Percentiles rank a stretch among this genome's conserved stretches.
Evolutionary conservation across 306 rosid species (phyloP).

Genomic region (Quercus aquifolioides): DNA sequence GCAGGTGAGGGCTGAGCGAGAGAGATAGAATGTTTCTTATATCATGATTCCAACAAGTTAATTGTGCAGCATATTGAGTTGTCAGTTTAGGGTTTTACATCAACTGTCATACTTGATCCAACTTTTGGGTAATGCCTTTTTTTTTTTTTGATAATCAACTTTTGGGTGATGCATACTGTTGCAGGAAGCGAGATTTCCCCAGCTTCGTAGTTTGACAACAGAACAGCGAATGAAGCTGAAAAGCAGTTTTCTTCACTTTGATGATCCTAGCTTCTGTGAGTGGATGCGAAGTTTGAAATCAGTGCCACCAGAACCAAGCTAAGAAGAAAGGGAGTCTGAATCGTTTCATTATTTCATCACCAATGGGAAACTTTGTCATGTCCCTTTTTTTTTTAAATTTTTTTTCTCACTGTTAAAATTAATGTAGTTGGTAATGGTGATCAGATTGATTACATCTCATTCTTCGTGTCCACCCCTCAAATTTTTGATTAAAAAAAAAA

Average conservation of each 20-base stretch:
- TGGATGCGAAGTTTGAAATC: conserved; percentile 84
- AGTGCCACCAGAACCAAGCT: conserved; percentile 89
- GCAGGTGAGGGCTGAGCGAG: conserved; percentile 54
- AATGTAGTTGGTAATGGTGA: conserved; percentile 24
- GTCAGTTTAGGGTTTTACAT: neutral
- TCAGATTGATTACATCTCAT: conserved; percentile 1
- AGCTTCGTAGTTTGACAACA: conserved; percentile 60
- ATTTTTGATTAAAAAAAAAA: neutral
- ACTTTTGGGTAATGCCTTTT: neutral
- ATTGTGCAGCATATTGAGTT: neutral
- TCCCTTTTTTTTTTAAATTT: neutral
- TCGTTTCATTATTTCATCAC: conserved; percentile 14
- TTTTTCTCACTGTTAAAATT: conserved; percentile 27
- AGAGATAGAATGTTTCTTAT: neutral
- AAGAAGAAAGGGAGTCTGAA: conserved; percentile 18
- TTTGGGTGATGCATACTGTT: conserved; percentile 8
- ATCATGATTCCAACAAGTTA: neutral
- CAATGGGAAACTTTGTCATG: conserved; percentile 3
- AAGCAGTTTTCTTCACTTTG: conserved; percentile 88
- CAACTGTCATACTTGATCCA: neutral
- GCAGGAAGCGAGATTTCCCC: conserved; percentile 96
- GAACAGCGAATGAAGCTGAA: conserved; percentile 86
- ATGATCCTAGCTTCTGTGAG: conserved; percentile 91
- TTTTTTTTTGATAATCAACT: neutral
- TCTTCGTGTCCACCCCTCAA: no score